phyloP scores from a whole-genome alignment of 2,329 filamentous ascomycete species.

The Colletotrichum lini region DNA sequence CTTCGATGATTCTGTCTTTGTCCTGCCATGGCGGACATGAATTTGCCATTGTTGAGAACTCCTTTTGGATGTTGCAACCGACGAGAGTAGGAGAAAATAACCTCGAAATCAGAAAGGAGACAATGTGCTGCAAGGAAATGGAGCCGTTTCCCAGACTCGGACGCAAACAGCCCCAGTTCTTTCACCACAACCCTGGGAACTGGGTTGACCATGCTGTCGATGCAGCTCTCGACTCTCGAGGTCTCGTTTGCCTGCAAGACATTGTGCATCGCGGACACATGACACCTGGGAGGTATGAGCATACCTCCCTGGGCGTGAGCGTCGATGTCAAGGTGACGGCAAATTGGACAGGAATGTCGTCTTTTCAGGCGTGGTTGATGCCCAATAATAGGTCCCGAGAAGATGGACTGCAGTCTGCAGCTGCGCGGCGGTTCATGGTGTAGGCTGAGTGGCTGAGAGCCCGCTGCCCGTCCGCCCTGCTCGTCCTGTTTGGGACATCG shows the following conservation, averaged over 20 bases:
- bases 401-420: conserved; percentile 29
- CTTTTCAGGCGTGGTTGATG: conserved; percentile 7
- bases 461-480: conserved; percentile 30
- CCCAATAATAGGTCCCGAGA: conserved; percentile 11
- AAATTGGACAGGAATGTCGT: background rate
- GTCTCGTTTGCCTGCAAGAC: conserved; percentile 32
- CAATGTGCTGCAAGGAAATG: background rate
- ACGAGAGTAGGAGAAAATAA: background rate
- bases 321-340: background rate
- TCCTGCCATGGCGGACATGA: background rate
- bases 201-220: background rate
- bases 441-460: conserved; percentile 39
- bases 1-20: background rate
- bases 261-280: conserved; percentile 31
- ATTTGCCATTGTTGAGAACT: too few relatives aligned
- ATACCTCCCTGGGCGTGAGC: background rate
- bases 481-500: background rate
- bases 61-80: background rate
- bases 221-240: background rate
- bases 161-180: background rate
- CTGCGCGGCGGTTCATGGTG: conserved; percentile 26
- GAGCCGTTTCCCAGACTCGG: background rate
- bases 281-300: conserved; percentile 7
- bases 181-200: background rate
- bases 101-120: background rate